Evolutionary conservation across 2,329 filamentous ascomycete species (phyloP).

Genomic region (Neonectria hederae): DNA sequence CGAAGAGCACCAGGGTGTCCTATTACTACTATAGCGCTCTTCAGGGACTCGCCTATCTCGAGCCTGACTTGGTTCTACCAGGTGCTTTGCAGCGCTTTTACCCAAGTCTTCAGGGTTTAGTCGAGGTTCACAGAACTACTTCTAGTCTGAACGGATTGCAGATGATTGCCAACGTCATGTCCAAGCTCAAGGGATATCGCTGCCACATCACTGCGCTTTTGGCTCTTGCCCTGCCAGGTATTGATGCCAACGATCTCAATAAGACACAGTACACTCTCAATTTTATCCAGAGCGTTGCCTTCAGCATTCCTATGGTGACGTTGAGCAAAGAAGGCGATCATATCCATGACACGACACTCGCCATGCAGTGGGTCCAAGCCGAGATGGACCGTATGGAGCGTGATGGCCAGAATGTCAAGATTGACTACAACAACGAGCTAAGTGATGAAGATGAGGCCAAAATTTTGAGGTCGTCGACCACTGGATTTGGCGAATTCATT

Average conservation of each 20-base stretch:
- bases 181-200: constrained; percentile 92
- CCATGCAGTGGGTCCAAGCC: constrained; percentile 91
- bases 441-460: constrained; percentile 86
- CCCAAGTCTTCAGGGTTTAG: constrained; percentile 92
- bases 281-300: constrained; percentile 95
- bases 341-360: constrained; percentile 77
- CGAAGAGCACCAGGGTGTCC: constrained; percentile 91
- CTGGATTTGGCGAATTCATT: constrained; percentile 92
- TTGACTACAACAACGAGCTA: constrained; percentile 85
- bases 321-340: constrained; percentile 68
- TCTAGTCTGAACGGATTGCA: constrained; percentile 92
- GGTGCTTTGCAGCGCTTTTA: constrained; percentile 96
- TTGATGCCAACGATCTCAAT: constrained; percentile 96
- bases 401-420: constrained; percentile 83
- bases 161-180: constrained; percentile 90
- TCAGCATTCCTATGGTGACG: constrained; percentile 92
- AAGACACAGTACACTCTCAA: constrained; percentile 95
- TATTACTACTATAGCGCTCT: constrained; percentile 91
- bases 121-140: constrained; percentile 95
- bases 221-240: constrained; percentile 91
- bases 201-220: constrained; percentile 95
- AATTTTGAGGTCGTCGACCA: constrained; percentile 92
- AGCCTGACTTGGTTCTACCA: constrained; percentile 90
- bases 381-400: constrained; percentile 95
- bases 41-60: constrained; percentile 88